Evolutionary conservation across 2,329 filamentous ascomycete species (phyloP).

Genomic region (Calonectria ilicicola): DNA sequence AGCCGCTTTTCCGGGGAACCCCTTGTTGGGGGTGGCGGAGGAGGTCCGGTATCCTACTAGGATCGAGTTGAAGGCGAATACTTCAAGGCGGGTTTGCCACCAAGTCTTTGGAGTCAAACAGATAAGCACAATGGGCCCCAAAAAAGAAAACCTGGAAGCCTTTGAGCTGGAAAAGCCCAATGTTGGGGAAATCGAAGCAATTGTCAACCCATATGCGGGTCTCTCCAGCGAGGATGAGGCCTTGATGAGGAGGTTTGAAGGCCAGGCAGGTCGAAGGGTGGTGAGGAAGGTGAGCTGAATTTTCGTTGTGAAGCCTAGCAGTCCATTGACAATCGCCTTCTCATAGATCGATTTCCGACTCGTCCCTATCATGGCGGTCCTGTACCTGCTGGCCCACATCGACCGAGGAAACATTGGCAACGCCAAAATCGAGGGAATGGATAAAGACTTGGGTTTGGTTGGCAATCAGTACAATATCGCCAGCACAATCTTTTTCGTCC

Average conservation of each 20-base stretch:
- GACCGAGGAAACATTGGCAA: slow-evolving; percentile 40
- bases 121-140: not conserved
- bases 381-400: slow-evolving; percentile 35
- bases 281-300: slow-evolving; percentile 24
- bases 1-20: not conserved
- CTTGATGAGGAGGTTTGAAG: slow-evolving; percentile 30
- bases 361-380: slow-evolving; percentile 28
- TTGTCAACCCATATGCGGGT: slow-evolving; percentile 36
- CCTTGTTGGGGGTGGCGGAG: not conserved
- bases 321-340: not conserved
- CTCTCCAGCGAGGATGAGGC: slow-evolving; percentile 31
- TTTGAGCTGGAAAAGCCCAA: not conserved
- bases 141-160: not conserved
- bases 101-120: not conserved
- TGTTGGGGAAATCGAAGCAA: not conserved
- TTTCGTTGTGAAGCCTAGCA: not conserved
- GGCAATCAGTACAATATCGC: slow-evolving; percentile 66
- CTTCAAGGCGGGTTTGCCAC: not conserved
- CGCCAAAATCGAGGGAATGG: slow-evolving; percentile 48
- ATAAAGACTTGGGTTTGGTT: slow-evolving; percentile 62
- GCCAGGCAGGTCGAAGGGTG: slow-evolving; percentile 25
- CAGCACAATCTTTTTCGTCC: slow-evolving; percentile 65
- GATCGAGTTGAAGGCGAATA: not conserved
- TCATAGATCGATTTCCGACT: slow-evolving; percentile 33
- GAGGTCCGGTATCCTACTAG: not conserved